Conservation (phyloP, 2,329 filamentous ascomycete species). For the Trichophyton benhamiae region DNA sequence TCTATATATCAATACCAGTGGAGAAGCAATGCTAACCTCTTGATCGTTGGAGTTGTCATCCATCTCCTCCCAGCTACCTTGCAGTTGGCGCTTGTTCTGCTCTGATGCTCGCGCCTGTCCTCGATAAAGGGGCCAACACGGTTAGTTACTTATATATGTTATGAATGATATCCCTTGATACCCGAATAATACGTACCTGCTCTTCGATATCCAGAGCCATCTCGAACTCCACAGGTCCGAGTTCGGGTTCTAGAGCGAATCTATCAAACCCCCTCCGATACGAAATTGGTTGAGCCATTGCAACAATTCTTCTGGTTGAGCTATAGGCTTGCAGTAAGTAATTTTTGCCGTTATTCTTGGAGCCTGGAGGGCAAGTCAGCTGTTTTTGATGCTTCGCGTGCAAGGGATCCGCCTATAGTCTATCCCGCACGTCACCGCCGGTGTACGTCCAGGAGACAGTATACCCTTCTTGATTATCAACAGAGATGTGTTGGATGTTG, state of each 20-base stretch:
- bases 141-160: not conserved
- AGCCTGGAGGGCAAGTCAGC: not conserved
- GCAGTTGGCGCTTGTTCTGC: not conserved
- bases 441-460: not conserved
- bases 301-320: not conserved
- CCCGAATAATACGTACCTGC: slow-evolving; percentile 1
- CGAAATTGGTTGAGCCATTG: not conserved
- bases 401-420: not conserved
- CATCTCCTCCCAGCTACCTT: not conserved
- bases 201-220: slow-evolving; percentile 13
- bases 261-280: not conserved
- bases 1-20: not conserved
- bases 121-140: not conserved
- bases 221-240: slow-evolving; percentile 10
- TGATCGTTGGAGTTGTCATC: not conserved
- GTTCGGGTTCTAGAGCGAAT: slow-evolving; percentile 1
- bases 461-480: not conserved
- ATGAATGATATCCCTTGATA: not conserved
- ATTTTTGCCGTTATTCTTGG: too few relatives aligned
- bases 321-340: not conserved
- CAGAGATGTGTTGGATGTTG: too few relatives aligned
- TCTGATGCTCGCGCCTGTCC: slow-evolving; percentile 2
- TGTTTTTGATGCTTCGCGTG: not conserved
- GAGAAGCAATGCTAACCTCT: not conserved
- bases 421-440: too few relatives aligned